phyloP scores from a whole-genome alignment of 768 basidiomycete species.

The Cystofilobasidium capitatum region DNA sequence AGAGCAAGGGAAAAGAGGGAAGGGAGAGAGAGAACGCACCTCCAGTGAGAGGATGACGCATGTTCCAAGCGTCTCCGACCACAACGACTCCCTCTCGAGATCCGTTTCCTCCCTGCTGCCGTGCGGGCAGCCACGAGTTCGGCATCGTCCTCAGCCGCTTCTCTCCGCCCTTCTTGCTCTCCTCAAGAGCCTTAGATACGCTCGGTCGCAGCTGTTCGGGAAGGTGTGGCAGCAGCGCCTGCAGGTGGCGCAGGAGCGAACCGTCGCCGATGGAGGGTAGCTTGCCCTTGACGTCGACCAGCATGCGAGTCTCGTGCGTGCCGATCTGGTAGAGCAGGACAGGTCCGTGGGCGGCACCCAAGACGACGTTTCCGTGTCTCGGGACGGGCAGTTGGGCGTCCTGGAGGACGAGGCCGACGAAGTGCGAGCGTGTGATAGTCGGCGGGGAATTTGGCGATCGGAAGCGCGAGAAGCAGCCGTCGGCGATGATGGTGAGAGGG shows the following conservation, averaged over 20 bases:
- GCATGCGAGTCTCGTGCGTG: constrained; percentile 72
- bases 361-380: constrained; percentile 39
- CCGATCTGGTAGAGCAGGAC: constrained; percentile 89
- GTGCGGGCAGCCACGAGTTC: constrained; percentile 80
- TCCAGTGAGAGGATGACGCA: constrained; percentile 96
- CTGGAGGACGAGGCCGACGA: constrained; percentile 74
- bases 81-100: constrained; percentile 65
- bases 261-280: constrained; percentile 51
- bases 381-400: constrained; percentile 48
- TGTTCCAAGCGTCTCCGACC: constrained; percentile 94
- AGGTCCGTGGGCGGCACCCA: constrained; percentile 61
- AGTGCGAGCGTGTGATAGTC: constrained; percentile 56
- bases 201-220: constrained; percentile 60
- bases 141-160: constrained; percentile 86
- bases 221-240: constrained; percentile 55
- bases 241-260: constrained; percentile 69
- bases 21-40: constrained; percentile 30
- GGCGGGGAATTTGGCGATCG: constrained; percentile 43
- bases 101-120: constrained; percentile 48
- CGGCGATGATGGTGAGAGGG: constrained; percentile 75
- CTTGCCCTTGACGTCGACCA: constrained; percentile 78
- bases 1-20: background rate
- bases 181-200: constrained; percentile 60
- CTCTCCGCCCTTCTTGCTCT: constrained; percentile 29
- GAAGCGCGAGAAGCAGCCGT: constrained; percentile 94